Percentiles rank a stretch among this genome's conserved stretches.
phyloP scores from a whole-genome alignment of 371 early-diverging fungal species.

The Caulochytrium protostelioides region DNA sequence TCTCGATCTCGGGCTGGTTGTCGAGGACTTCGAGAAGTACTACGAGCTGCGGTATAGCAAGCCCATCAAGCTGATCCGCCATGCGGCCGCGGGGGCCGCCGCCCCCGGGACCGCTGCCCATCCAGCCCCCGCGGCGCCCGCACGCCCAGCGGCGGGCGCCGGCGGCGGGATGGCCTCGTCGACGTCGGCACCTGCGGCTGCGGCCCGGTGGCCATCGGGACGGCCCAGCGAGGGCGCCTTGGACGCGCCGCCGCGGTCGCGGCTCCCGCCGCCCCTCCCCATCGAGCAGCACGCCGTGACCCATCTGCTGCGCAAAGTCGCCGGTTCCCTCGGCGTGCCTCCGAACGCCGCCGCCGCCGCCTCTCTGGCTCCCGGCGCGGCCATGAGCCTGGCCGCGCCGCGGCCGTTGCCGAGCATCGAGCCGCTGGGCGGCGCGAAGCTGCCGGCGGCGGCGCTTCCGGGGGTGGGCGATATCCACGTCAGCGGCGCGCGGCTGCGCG shows the following conservation, averaged over 20 bases:
- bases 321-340: no score
- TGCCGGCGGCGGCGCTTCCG: no score
- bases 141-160: neutral
- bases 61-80: conserved; percentile 15
- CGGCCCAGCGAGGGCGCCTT: neutral
- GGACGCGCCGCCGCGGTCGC: conserved; percentile 2
- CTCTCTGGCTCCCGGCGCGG: no score
- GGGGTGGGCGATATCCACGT: no score
- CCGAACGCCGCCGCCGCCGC: no score
- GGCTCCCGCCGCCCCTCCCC: neutral
- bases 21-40: conserved; percentile 23
- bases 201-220: neutral
- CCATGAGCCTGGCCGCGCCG: no score
- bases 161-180: neutral
- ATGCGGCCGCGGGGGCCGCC: conserved; percentile 1
- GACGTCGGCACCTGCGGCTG: neutral
- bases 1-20: no score
- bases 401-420: no score
- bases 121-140: neutral
- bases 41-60: conserved; percentile 23
- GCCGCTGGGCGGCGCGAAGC: no score
- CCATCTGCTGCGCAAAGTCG: no score
- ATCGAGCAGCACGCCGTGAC: no score
- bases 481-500: no score
- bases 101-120: neutral